A percentile compares a stretch with the other conserved stretches of the same genome.
These are phyloP conservation scores for Kluyveromyces sp. DNA, from an alignment of 1,139 yeast species.

Conservation along the genomic window DNA sequence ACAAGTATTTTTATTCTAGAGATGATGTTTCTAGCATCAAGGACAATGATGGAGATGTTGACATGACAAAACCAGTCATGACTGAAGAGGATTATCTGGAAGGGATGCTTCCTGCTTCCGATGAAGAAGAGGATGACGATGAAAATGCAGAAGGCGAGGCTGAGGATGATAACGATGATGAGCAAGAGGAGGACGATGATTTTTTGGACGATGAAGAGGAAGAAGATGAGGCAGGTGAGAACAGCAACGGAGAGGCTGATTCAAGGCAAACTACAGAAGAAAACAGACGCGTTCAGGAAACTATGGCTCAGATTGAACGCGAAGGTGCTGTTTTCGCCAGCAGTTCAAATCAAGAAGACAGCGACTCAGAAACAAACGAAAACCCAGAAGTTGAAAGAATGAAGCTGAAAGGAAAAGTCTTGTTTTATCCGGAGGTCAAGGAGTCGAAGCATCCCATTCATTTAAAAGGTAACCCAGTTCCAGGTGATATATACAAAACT, in stretches of 20 bases:
- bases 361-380: background rate
- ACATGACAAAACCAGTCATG: slow-evolving; percentile 10
- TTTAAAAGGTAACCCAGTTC: slow-evolving; percentile 16
- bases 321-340: background rate
- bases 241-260: slow-evolving; percentile 12
- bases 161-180: slow-evolving; percentile 8
- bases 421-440: slow-evolving; percentile 14
- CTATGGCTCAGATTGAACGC: background rate
- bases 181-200: slow-evolving; percentile 7
- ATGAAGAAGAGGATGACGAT: slow-evolving; percentile 10
- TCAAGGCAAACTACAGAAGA: background rate
- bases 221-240: slow-evolving; percentile 14
- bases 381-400: background rate
- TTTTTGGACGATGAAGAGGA: slow-evolving; percentile 8
- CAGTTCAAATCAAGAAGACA: background rate
- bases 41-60: slow-evolving; percentile 6
- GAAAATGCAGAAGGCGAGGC: slow-evolving; percentile 10
- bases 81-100: slow-evolving; percentile 8
- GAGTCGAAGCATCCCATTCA: slow-evolving; percentile 13
- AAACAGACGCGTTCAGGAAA: background rate
- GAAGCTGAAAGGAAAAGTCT: slow-evolving; percentile 9
- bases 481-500: slow-evolving; percentile 19
- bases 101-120: slow-evolving; percentile 7
- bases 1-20: slow-evolving; percentile 28
- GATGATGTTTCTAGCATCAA: slow-evolving; percentile 5